These are phyloP conservation scores for Yamadazyma paraphyllophila DNA, from an alignment of 805 yeast species.

Conservation along the genomic window DNA sequence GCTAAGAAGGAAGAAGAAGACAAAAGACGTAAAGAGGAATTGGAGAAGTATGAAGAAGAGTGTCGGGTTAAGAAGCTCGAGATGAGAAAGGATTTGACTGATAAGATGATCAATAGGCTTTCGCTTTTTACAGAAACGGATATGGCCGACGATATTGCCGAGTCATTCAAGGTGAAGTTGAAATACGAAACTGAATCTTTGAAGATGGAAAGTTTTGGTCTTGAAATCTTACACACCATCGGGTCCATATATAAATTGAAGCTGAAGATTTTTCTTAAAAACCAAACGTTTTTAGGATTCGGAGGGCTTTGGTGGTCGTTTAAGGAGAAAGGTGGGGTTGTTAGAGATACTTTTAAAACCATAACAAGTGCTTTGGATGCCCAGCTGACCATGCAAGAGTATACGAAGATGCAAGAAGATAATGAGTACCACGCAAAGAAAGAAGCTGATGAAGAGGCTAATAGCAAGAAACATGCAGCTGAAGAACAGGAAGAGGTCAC, in stretches of 20 bases:
- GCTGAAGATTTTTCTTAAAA: slow-evolving; percentile 61
- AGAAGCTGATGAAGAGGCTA: slow-evolving; percentile 25
- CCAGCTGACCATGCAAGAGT: slow-evolving; percentile 72
- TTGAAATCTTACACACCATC: slow-evolving; percentile 73
- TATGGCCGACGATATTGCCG: slow-evolving; percentile 42
- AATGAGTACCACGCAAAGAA: slow-evolving; percentile 42
- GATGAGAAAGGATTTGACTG: slow-evolving; percentile 58
- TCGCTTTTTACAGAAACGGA: slow-evolving; percentile 45
- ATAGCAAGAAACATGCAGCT: slow-evolving; percentile 15
- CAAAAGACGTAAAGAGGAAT: slow-evolving; percentile 46
- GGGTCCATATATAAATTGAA: slow-evolving; percentile 69
- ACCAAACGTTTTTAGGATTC: slow-evolving; percentile 60
- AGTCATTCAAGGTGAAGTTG: slow-evolving; percentile 59
- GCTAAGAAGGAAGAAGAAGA: slow-evolving; percentile 42
- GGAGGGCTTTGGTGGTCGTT: slow-evolving; percentile 69
- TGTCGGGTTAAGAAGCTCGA: slow-evolving; percentile 64
- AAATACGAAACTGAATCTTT: slow-evolving; percentile 79
- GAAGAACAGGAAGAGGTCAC: slow-evolving; percentile 21
- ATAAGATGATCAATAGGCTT: slow-evolving; percentile 50
- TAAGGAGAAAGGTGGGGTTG: slow-evolving; percentile 71
- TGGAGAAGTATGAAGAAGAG: slow-evolving; percentile 74
- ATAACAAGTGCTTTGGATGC: slow-evolving; percentile 76
- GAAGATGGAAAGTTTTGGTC: slow-evolving; percentile 82
- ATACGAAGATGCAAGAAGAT: slow-evolving; percentile 63
- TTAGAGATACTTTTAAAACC: slow-evolving; percentile 69